Evolutionary conservation across 192 early-diverging fungal genomes (phyloP).

Genomic region (Coemansia sp.): DNA sequence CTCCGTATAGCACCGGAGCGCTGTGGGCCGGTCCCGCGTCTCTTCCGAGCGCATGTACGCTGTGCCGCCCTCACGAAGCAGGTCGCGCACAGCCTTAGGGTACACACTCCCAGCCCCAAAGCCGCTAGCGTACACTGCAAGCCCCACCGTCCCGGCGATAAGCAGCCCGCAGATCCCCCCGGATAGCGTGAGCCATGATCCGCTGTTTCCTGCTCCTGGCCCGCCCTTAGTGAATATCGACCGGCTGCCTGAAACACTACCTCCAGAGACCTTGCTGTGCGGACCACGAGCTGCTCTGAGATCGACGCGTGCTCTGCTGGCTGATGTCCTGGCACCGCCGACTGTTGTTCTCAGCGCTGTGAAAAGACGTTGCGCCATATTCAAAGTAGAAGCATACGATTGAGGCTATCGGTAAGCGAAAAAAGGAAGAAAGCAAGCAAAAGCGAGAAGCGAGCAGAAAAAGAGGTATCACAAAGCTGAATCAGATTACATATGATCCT

Average conservation of each 20-base stretch:
- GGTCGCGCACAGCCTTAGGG: conserved; percentile 30
- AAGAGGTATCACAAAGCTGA: too few relatives aligned
- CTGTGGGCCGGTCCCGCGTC: conserved; percentile 52
- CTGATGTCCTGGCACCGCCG: not conserved
- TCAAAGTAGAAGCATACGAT: not conserved
- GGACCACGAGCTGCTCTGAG: not conserved
- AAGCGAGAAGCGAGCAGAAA: too few relatives aligned
- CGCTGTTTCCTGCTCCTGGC: not conserved
- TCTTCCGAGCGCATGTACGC: conserved; percentile 34
- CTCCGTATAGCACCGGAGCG: conserved; percentile 32
- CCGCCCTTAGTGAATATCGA: not conserved
- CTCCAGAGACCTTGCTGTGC: not conserved
- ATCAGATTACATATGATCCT: too few relatives aligned
- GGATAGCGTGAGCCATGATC: conserved; percentile 20
- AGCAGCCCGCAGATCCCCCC: conserved; percentile 4
- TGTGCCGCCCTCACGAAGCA: conserved; percentile 46
- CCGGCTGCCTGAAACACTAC: not conserved
- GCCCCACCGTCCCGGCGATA: conserved; percentile 12
- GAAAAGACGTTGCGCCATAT: conserved; percentile 3
- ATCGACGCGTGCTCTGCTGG: not conserved
- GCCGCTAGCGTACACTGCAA: conserved; percentile 30
- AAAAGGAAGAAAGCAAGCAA: too few relatives aligned
- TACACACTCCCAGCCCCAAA: conserved; percentile 37
- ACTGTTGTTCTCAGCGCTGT: not conserved
- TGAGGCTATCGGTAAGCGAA: not conserved